Percentiles rank a stretch among this genome's conserved stretches.
phyloP scores from a whole-genome alignment of 176 grass and related monocot species.

The Themeda triandra region DNA sequence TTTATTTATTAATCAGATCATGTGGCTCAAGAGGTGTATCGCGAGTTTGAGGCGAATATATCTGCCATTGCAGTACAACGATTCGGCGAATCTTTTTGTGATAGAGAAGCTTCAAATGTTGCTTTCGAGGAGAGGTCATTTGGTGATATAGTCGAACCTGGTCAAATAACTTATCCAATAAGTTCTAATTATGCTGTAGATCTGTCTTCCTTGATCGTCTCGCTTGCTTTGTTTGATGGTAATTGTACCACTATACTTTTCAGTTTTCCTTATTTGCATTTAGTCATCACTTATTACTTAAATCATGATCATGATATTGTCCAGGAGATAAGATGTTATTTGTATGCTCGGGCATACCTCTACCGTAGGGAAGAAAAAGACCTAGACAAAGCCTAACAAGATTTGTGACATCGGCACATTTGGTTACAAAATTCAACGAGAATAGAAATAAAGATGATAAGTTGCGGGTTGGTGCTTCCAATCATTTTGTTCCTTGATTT shows the following conservation, averaged over 20 bases:
- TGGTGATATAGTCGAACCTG: not conserved
- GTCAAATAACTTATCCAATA: not conserved
- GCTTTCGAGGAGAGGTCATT: not conserved
- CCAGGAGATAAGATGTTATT: constrained; percentile 25
- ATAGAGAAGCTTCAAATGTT: not conserved
- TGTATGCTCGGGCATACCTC: constrained; percentile 23
- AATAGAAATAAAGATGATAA: constrained; percentile 20
- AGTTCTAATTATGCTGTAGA: not conserved
- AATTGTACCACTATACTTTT: not conserved
- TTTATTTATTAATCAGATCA: not conserved
- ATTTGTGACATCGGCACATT: constrained; percentile 26
- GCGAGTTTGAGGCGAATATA: not conserved
- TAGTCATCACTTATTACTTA: not conserved
- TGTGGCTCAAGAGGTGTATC: accelerated
- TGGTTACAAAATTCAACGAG: not conserved
- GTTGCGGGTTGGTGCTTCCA: constrained; percentile 15
- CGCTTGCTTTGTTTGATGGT: constrained; percentile 12
- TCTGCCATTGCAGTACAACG: not conserved
- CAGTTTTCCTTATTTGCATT: not conserved
- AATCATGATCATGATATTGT: not conserved
- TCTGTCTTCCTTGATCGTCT: not conserved
- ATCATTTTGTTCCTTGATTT: not conserved
- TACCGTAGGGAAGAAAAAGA: not conserved
- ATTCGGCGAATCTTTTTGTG: not conserved
- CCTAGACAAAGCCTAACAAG: not conserved